A percentile compares a stretch with the other conserved stretches of the same genome.
Conservation (phyloP, 2,329 filamentous ascomycete species). For the Periconia sp. region DNA sequence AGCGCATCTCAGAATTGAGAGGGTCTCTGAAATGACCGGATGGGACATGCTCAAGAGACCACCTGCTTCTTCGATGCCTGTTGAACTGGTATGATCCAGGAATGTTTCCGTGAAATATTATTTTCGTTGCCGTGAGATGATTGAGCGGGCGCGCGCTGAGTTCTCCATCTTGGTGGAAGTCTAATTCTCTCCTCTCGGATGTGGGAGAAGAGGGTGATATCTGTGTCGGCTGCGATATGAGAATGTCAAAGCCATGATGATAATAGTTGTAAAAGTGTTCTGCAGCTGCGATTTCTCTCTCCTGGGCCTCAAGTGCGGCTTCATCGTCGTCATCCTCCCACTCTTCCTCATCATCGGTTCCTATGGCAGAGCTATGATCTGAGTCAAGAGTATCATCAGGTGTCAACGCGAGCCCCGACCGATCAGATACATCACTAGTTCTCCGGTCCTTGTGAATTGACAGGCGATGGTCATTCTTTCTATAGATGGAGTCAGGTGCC, state of each 20-base stretch:
- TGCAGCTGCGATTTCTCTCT: slow-evolving; percentile 63
- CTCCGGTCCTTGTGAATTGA: slow-evolving; percentile 71
- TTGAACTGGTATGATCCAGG: slow-evolving; percentile 98
- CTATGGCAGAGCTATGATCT: slow-evolving; percentile 39
- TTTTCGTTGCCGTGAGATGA: slow-evolving; percentile 82
- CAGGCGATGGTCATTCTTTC: slow-evolving; percentile 87
- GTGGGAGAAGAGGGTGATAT: slow-evolving; percentile 56
- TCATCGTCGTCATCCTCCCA: slow-evolving; percentile 54
- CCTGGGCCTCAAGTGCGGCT: slow-evolving; percentile 63
- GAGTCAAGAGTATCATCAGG: slow-evolving; percentile 39
- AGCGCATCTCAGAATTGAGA: slow-evolving; percentile 73
- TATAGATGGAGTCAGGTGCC: slow-evolving; percentile 91
- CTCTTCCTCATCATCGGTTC: slow-evolving; percentile 51
- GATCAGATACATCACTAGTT: slow-evolving; percentile 44
- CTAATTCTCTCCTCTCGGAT: slow-evolving; percentile 59
- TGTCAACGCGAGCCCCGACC: slow-evolving; percentile 33
- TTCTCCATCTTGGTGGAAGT: slow-evolving; percentile 30
- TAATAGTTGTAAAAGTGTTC: slow-evolving; percentile 97
- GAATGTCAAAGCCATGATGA: slow-evolving; percentile 89
- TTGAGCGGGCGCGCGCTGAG: slow-evolving; percentile 53
- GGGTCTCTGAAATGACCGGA: slow-evolving; percentile 50
- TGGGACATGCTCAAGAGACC: slow-evolving; percentile 69
- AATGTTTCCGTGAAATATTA: slow-evolving; percentile 93
- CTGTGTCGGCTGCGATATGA: slow-evolving; percentile 77
- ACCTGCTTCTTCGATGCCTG: slow-evolving; percentile 85